These are phyloP conservation scores for Quercus alba DNA, from an alignment of 306 rosid species.

Conservation along the genomic window DNA sequence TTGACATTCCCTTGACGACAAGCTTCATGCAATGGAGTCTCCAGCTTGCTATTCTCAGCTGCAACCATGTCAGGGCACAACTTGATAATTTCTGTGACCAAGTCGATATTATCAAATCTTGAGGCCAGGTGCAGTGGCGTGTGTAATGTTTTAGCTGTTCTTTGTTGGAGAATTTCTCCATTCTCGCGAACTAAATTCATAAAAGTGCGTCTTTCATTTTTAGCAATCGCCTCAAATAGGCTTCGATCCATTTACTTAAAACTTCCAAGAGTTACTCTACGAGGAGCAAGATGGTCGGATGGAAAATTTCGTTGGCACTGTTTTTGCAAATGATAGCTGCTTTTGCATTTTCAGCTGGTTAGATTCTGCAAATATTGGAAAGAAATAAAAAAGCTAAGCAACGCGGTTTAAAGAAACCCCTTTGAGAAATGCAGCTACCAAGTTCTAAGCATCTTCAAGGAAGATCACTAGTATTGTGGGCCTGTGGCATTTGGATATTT, in stretches of 20 bases:
- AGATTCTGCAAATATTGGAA: neutral
- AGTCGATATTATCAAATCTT: constrained; percentile 37
- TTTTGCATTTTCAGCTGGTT: neutral
- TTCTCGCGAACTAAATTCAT: constrained; percentile 28
- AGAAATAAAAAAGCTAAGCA: neutral
- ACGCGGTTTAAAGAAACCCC: neutral
- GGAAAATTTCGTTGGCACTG: too few relatives aligned
- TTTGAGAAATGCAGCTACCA: neutral
- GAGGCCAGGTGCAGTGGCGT: constrained; percentile 67
- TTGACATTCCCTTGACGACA: constrained; percentile 40
- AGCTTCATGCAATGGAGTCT: constrained; percentile 70
- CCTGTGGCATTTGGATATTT: too few relatives aligned
- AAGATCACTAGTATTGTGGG: neutral
- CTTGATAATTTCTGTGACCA: constrained; percentile 46
- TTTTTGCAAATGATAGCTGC: too few relatives aligned
- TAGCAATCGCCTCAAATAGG: constrained; percentile 35
- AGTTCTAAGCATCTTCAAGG: neutral
- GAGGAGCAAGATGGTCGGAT: neutral
- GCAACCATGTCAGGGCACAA: constrained; percentile 58
- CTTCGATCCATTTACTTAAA: constrained; percentile 39
- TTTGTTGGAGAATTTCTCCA: constrained; percentile 38
- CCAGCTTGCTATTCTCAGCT: constrained; percentile 43
- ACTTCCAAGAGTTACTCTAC: neutral
- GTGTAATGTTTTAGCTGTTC: constrained; percentile 37
- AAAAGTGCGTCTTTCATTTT: constrained; percentile 36